Evolutionary conservation across 352 stramenopile genomes (phyloP).

Genomic region (Paralagenidium karlingii): DNA sequence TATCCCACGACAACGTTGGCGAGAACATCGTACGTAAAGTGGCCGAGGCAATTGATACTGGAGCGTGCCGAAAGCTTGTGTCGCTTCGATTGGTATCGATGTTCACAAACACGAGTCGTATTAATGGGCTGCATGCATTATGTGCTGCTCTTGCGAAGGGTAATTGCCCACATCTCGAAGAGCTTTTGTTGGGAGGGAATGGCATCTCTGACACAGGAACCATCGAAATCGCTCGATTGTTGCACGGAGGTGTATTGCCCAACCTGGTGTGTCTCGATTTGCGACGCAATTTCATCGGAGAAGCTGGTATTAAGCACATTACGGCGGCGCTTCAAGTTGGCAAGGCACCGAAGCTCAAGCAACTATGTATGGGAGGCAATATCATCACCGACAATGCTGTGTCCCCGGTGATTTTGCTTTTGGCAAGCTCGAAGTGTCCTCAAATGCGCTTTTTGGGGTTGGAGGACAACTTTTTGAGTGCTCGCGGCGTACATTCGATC

Average conservation of each 20-base stretch:
- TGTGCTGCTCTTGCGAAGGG: slow-evolving; percentile 54
- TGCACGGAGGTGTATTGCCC: slow-evolving; percentile 47
- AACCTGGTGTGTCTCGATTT: slow-evolving; percentile 60
- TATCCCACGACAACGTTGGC: slow-evolving; percentile 60
- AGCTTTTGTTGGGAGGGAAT: slow-evolving; percentile 60
- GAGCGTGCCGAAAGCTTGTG: slow-evolving; percentile 37
- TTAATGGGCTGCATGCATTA: slow-evolving; percentile 52
- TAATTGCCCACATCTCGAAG: slow-evolving; percentile 41
- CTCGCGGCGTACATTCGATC: slow-evolving; percentile 54
- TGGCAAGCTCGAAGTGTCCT: slow-evolving; percentile 44
- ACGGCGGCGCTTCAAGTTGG: slow-evolving; percentile 42
- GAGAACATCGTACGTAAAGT: slow-evolving; percentile 52
- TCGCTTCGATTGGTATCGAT: slow-evolving; percentile 53
- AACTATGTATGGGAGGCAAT: slow-evolving; percentile 76
- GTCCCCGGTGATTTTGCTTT: slow-evolving; percentile 41
- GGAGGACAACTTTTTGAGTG: slow-evolving; percentile 75
- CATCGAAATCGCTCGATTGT: slow-evolving; percentile 53
- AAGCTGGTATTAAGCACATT: slow-evolving; percentile 59
- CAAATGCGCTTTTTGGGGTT: slow-evolving; percentile 71
- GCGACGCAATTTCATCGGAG: slow-evolving; percentile 71
- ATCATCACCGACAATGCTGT: slow-evolving; percentile 79
- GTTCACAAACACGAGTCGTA: slow-evolving; percentile 67
- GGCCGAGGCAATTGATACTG: slow-evolving; percentile 47
- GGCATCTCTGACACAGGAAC: slow-evolving; percentile 64
- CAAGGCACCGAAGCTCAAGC: slow-evolving; percentile 49